Conservation (phyloP, 495 filamentous ascomycete genomes). For the Penicillium pancosmium region DNA sequence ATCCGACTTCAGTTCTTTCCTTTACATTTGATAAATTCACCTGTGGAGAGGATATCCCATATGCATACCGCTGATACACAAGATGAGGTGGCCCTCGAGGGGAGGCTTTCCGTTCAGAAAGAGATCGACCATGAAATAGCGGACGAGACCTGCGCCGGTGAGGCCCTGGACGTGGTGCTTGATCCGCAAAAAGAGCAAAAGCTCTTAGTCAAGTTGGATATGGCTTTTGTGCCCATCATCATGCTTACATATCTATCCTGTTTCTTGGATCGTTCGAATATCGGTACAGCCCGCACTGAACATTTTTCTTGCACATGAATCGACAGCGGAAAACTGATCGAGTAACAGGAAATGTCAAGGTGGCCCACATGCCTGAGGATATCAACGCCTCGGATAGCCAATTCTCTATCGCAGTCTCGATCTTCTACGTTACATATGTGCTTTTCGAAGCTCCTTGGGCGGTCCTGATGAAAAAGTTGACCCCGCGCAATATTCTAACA, state of each 20-base stretch:
- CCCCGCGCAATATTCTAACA: conserved; percentile 44
- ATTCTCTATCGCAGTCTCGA: conserved; percentile 51
- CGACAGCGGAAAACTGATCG: not conserved
- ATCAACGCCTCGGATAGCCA: conserved; percentile 44
- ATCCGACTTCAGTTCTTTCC: not conserved
- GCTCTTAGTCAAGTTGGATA: conserved; percentile 46
- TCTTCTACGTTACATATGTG: conserved; percentile 57
- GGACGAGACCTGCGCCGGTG: conserved; percentile 18
- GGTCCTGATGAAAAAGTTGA: conserved; percentile 50
- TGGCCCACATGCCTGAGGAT: conserved; percentile 47
- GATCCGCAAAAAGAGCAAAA: conserved; percentile 39
- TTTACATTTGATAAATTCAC: not conserved
- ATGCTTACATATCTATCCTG: conserved; percentile 51
- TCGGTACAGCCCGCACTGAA: conserved; percentile 31
- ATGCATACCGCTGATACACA: not conserved
- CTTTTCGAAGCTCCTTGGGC: conserved; percentile 47
- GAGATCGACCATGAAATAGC: conserved; percentile 6
- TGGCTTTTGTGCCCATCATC: conserved; percentile 48
- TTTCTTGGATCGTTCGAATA: conserved; percentile 51
- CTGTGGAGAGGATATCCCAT: no score
- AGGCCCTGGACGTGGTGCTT: conserved; percentile 29
- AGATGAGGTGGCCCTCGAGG: conserved; percentile 12
- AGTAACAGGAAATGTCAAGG: conserved; percentile 47
- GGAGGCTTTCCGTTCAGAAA: conserved; percentile 22
- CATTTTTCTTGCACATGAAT: not conserved